Evolutionary conservation across 352 stramenopile species (phyloP).

Genomic region (Globisporangium mamillatum): DNA sequence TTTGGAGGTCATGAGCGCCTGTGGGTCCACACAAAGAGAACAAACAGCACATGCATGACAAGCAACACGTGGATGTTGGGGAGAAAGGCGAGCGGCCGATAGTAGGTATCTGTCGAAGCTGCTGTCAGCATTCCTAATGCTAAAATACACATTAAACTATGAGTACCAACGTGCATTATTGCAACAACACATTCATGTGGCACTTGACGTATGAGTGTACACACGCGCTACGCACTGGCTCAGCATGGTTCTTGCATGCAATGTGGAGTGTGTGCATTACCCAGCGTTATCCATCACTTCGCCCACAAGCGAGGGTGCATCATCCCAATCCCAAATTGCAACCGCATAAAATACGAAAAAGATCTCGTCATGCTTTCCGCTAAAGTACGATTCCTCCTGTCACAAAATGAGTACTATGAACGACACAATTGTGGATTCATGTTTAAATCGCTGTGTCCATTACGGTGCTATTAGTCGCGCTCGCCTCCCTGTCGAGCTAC

Average conservation of each 20-base stretch:
- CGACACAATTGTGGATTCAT: background rate
- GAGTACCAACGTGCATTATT: background rate
- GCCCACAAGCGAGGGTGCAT: background rate
- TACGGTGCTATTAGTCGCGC: too few relatives aligned
- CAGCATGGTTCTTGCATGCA: background rate
- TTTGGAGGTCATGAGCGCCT: background rate
- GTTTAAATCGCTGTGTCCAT: too few relatives aligned
- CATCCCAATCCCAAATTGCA: background rate
- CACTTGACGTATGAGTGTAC: background rate
- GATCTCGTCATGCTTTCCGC: background rate
- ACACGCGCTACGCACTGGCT: background rate
- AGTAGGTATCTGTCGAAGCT: background rate
- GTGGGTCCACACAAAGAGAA: background rate
- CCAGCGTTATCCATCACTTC: conserved; percentile 11
- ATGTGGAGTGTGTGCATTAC: background rate
- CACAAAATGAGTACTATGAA: background rate
- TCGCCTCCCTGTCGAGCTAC: too few relatives aligned
- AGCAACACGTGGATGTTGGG: background rate
- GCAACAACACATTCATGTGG: background rate
- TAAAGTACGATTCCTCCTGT: background rate
- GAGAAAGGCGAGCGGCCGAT: too few relatives aligned
- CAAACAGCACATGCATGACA: background rate
- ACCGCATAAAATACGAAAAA: background rate
- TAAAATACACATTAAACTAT: conserved; percentile 13
- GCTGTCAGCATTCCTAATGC: background rate